A percentile compares a stretch with the other conserved stretches of the same genome.
phyloP scores from a whole-genome alignment of 78 protist species.

The slime mould (Dictyostelium discoideum) region dicty_2.7 NC_007088.5:7704001-7704500 shows the following conservation, averaged over 20 bases:
- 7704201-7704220: conserved; percentile 28
- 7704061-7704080: conserved; percentile 23
- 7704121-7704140: background rate
- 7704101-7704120: conserved; percentile 25
- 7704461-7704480: background rate
- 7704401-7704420: conserved; percentile 13
- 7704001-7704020: conserved; percentile 34
- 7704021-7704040: conserved; percentile 39
- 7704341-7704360: background rate
- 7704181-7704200: conserved; percentile 18
- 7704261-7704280: background rate
- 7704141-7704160: conserved; percentile 37
- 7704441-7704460: conserved; percentile 35
- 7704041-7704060: background rate
- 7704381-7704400: background rate
- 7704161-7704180: conserved; percentile 15
- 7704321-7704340: background rate
- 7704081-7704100: conserved; percentile 12
- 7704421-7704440: background rate
- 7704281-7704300: background rate
- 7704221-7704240: background rate
- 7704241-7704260: background rate
- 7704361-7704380: background rate
- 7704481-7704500: background rate
- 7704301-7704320: conserved; percentile 10